Evolutionary conservation across 2,329 filamentous ascomycete species (phyloP).

Genomic region (Penicillium sp.): DNA sequence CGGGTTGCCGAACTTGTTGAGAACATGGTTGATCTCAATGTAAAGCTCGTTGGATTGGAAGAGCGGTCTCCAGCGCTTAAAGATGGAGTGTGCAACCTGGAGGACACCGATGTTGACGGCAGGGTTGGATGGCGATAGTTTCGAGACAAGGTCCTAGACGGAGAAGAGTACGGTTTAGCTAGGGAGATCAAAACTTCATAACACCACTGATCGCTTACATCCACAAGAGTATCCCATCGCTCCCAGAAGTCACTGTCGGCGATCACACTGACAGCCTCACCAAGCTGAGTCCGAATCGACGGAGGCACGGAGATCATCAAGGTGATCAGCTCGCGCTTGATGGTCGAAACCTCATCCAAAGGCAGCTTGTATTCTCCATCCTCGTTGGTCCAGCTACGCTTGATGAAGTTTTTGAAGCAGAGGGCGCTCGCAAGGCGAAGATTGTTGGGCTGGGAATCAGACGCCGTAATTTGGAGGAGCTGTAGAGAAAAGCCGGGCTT

Average conservation of each 20-base stretch:
- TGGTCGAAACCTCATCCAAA: constrained; percentile 76
- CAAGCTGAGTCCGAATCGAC: constrained; percentile 87
- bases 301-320: constrained; percentile 92
- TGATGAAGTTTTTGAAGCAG: constrained; percentile 98
- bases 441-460: constrained; percentile 68
- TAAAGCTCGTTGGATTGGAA: constrained; percentile 92
- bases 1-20: constrained; percentile 77
- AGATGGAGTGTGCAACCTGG: constrained; percentile 97
- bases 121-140: constrained; percentile 77
- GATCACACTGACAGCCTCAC: constrained; percentile 95
- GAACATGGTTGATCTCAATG: constrained; percentile 93
- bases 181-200: not conserved
- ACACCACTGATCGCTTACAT: constrained; percentile 53
- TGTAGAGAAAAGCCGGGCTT: constrained; percentile 85
- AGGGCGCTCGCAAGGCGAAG: constrained; percentile 85
- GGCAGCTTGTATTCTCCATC: constrained; percentile 91
- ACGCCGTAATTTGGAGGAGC: constrained; percentile 87
- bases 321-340: constrained; percentile 93
- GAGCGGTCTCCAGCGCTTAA: constrained; percentile 90
- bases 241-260: constrained; percentile 98
- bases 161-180: constrained; percentile 4
- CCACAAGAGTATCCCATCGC: constrained; percentile 92
- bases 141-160: constrained; percentile 75
- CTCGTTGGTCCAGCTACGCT: constrained; percentile 92
- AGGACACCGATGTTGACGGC: constrained; percentile 90